Percentiles rank a stretch among this genome's conserved stretches.
phyloP scores from a whole-genome alignment of 768 basidiomycete species.

The Boletus pseudo-olivaceus region DNA sequence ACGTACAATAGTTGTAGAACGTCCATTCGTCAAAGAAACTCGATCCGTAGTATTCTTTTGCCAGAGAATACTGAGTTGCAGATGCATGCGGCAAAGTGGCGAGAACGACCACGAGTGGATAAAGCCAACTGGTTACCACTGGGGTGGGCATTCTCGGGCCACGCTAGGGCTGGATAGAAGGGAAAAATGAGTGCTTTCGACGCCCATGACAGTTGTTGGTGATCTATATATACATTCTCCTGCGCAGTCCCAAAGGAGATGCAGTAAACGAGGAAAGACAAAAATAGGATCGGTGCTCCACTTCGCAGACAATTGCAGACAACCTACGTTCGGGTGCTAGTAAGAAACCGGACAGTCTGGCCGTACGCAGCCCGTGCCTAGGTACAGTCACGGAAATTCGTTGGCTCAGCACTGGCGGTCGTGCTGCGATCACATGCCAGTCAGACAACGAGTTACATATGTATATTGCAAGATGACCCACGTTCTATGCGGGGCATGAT shows the following conservation, averaged over 20 bases:
- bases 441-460: too few relatives aligned
- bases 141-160: constrained; percentile 6
- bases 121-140: background rate
- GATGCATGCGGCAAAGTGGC: constrained; percentile 9
- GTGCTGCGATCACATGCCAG: too few relatives aligned
- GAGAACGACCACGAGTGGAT: constrained; percentile 9
- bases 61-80: constrained; percentile 46
- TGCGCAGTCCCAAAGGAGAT: too few relatives aligned
- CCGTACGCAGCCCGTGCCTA: too few relatives aligned
- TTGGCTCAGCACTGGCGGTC: too few relatives aligned
- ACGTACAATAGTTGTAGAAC: constrained; percentile 58
- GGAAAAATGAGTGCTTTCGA: background rate
- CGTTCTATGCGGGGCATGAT: too few relatives aligned
- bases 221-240: constrained; percentile 10
- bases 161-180: background rate
- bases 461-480: too few relatives aligned
- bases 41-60: constrained; percentile 55
- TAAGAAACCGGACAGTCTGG: too few relatives aligned
- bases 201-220: background rate
- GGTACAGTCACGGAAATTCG: too few relatives aligned
- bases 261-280: background rate
- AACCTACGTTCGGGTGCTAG: too few relatives aligned
- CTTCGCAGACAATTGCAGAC: too few relatives aligned
- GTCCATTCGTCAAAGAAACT: constrained; percentile 66
- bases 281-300: background rate